A percentile compares a stretch with the other conserved stretches of the same genome.
These are phyloP conservation scores for Fusarium sulawesiense DNA, from an alignment of 2,329 filamentous ascomycete species.

Conservation along the genomic window DNA sequence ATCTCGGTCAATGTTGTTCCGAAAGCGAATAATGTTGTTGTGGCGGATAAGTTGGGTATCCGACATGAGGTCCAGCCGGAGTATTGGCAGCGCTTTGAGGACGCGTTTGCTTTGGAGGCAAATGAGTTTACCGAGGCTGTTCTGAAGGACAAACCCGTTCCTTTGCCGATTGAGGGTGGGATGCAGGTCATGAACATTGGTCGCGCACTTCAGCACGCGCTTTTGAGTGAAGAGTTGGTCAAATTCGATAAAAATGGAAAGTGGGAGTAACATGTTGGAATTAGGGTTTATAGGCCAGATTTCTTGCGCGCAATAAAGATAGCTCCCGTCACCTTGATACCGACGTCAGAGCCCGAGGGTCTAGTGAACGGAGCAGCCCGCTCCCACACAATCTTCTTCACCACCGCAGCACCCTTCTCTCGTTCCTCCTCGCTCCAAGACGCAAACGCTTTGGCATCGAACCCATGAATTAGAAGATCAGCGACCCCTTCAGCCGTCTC, in stretches of 20 bases:
- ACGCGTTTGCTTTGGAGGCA: conserved; percentile 71
- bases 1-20: conserved; percentile 70
- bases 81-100: conserved; percentile 72
- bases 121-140: conserved; percentile 70
- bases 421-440: neutral
- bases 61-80: conserved; percentile 68
- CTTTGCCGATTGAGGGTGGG: conserved; percentile 67
- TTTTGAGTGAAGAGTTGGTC: conserved; percentile 66
- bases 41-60: conserved; percentile 60
- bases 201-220: conserved; percentile 66
- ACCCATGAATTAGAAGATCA: neutral
- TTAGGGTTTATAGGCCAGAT: neutral
- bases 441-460: neutral
- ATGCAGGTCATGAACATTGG: conserved; percentile 71
- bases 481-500: neutral
- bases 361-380: neutral
- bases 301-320: neutral
- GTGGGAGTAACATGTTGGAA: neutral
- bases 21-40: conserved; percentile 63
- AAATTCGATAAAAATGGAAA: conserved; percentile 60
- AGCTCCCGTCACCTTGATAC: neutral
- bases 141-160: conserved; percentile 54
- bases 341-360: neutral
- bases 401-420: neutral
- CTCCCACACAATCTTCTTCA: neutral